Conservation (phyloP, 768 basidiomycete species). For the Leccinum fibrillosum region DNA sequence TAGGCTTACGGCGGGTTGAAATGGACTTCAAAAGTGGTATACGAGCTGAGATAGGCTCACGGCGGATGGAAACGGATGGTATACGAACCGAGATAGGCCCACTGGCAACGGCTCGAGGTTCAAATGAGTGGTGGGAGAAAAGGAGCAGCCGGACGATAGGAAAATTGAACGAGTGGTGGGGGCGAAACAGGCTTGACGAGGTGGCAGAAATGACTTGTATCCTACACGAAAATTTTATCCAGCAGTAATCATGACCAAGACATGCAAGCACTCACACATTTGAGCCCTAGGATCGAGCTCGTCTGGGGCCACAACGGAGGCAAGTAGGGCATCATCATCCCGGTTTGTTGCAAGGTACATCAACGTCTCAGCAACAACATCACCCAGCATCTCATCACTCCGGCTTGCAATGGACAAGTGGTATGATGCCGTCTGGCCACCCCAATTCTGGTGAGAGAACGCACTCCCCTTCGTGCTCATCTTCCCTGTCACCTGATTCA, state of each 20-base stretch:
- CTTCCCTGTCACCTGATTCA: not conserved
- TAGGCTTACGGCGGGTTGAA: too few relatives aligned
- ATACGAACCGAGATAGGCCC: too few relatives aligned
- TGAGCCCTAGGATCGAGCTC: not conserved
- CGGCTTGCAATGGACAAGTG: not conserved
- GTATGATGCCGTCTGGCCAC: not conserved
- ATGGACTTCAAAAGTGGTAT: too few relatives aligned
- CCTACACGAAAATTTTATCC: not conserved
- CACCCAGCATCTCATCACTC: not conserved
- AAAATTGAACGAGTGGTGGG: not conserved
- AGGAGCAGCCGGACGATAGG: too few relatives aligned
- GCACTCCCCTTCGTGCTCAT: not conserved
- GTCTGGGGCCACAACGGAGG: not conserved
- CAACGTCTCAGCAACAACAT: not conserved
- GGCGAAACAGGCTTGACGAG: not conserved
- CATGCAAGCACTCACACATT: not conserved
- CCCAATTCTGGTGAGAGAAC: not conserved
- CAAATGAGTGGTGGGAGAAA: too few relatives aligned
- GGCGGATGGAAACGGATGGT: too few relatives aligned
- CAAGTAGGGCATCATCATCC: not conserved
- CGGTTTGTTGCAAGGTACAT: not conserved
- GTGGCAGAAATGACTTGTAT: not conserved
- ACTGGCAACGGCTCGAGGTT: too few relatives aligned
- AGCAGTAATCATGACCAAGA: not conserved
- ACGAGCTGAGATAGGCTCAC: too few relatives aligned